Evolutionary conservation across 306 rosid genomes (phyloP).

Genomic region (Cicer pinnatifidum): DNA sequence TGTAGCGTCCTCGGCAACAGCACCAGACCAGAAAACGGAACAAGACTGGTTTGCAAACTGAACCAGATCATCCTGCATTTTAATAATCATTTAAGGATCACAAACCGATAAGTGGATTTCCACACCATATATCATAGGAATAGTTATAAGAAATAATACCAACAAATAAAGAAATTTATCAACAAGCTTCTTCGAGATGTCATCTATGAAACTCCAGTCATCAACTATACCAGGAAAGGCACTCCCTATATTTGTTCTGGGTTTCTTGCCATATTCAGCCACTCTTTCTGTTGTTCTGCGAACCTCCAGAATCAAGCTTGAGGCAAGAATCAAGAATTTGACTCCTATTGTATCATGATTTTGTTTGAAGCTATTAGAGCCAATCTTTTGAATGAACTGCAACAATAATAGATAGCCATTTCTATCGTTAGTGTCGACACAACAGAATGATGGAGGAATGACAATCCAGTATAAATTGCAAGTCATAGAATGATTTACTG

Average conservation of each 20-base stretch:
- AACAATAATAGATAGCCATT: slow-evolving; percentile 37
- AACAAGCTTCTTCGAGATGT: slow-evolving; percentile 57
- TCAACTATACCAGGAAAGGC: slow-evolving; percentile 48
- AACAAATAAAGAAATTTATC: slow-evolving; percentile 54
- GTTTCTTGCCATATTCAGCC: slow-evolving; percentile 48
- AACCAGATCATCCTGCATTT: slow-evolving; percentile 77
- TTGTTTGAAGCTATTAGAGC: slow-evolving; percentile 58
- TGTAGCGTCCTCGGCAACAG: slow-evolving; percentile 50
- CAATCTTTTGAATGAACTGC: slow-evolving; percentile 71
- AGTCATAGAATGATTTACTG: slow-evolving; percentile 13
- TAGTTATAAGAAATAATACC: slow-evolving; percentile 58
- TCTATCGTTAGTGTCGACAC: slow-evolving; percentile 36
- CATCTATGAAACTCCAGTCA: slow-evolving; percentile 49
- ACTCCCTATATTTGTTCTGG: slow-evolving; percentile 47
- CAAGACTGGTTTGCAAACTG: slow-evolving; percentile 67
- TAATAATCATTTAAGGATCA: slow-evolving; percentile 40
- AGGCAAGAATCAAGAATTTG: slow-evolving; percentile 72
- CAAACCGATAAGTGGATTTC: slow-evolving; percentile 40
- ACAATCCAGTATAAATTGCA: slow-evolving; percentile 27
- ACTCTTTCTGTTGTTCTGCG: slow-evolving; percentile 66
- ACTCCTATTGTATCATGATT: slow-evolving; percentile 57
- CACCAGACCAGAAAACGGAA: slow-evolving; percentile 69
- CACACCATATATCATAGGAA: slow-evolving; percentile 18
- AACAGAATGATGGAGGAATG: slow-evolving; percentile 33
- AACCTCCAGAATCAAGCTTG: slow-evolving; percentile 80